These are phyloP conservation scores for Hawksworthiomyces lignivorus DNA, from an alignment of 2,329 filamentous ascomycete species.

Conservation along the genomic window DNA sequence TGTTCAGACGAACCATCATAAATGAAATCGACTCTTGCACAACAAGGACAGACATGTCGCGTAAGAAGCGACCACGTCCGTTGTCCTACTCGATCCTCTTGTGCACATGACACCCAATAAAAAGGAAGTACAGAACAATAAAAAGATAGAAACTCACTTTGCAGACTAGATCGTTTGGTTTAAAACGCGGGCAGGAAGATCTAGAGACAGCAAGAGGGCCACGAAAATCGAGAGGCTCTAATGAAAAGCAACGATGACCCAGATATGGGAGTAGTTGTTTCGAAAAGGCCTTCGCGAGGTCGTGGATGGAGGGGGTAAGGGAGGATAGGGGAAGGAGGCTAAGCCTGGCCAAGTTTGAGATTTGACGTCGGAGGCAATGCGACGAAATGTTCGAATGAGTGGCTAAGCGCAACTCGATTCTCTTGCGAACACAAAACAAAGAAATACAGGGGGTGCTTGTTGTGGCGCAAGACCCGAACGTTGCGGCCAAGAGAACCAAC, in stretches of 20 bases:
- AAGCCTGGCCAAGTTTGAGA: background rate
- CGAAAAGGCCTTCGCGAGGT: conserved; percentile 2
- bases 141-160: conserved; percentile 6
- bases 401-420: conserved; percentile 12
- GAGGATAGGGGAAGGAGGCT: background rate
- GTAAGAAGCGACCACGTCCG: too few relatives aligned
- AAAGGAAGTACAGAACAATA: background rate
- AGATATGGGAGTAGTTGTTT: conserved; percentile 2
- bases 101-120: background rate
- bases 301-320: background rate
- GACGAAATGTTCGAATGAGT: conserved; percentile 9
- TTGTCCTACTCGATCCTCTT: too few relatives aligned
- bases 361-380: conserved; percentile 9
- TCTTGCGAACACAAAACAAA: conserved; percentile 4
- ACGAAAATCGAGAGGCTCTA: conserved; percentile 1
- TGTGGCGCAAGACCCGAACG: conserved; percentile 6
- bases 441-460: background rate
- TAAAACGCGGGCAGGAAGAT: background rate
- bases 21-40: too few relatives aligned
- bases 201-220: background rate
- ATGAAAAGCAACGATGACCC: background rate
- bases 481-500: conserved; percentile 5
- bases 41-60: too few relatives aligned
- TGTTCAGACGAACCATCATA: too few relatives aligned
- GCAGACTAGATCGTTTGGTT: conserved; percentile 3